A percentile compares a stretch with the other conserved stretches of the same genome.
These are phyloP conservation scores for Ajuga chamaepitys DNA, from an alignment of 257 asterid species.

Conservation along the genomic window DNA sequence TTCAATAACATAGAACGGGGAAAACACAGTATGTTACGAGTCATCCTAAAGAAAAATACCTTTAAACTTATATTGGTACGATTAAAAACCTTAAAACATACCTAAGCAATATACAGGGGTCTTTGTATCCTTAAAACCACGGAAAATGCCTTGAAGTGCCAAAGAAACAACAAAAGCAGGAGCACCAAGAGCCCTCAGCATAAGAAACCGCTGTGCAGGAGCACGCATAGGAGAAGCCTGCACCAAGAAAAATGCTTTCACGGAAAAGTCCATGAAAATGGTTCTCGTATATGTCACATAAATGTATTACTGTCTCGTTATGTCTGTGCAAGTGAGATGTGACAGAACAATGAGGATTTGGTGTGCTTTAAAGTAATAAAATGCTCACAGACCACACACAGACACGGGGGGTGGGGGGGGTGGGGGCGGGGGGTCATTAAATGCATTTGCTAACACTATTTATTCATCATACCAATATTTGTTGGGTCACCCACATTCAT, in stretches of 20 bases:
- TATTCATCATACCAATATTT: background rate
- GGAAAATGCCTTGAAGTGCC: constrained; percentile 97
- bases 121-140: constrained; percentile 93
- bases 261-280: background rate
- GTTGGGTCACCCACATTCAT: background rate
- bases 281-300: background rate
- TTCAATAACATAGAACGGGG: background rate
- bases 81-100: constrained; percentile 26
- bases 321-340: background rate
- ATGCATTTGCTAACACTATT: background rate
- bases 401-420: too few species aligned
- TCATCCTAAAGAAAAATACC: background rate
- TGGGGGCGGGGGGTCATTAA: too few species aligned
- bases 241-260: constrained; percentile 7
- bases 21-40: background rate
- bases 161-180: constrained; percentile 94
- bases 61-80: background rate
- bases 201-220: constrained; percentile 72
- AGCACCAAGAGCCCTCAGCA: constrained; percentile 87
- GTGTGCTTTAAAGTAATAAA: too few species aligned
- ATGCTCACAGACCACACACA: too few species aligned
- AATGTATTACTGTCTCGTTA: background rate
- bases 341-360: too few species aligned
- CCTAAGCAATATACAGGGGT: constrained; percentile 93
- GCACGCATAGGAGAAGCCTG: constrained; percentile 78